Evolutionary conservation across 1,139 yeast genomes (phyloP), one percentile per base, ranked within the genome.

Genomic region (Saccharomycopsis hybrid): DNA sequence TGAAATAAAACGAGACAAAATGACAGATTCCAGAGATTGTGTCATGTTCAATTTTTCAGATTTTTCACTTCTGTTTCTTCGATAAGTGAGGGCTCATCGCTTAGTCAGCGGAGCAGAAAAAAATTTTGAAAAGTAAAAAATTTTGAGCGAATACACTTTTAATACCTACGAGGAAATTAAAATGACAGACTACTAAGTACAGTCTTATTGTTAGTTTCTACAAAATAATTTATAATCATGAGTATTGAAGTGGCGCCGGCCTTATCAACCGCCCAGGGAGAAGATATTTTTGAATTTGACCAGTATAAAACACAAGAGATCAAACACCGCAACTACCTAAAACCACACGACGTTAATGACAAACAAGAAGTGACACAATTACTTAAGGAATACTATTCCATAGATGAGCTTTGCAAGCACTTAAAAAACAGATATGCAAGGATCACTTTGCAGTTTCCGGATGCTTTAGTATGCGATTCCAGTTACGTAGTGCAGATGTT

Each of bases 361-460:
- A 58, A 61, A 43, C 58, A 62, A 5, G 65, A 68, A 32, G 61
- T 76, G 11, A 59, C 59, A 30, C 56, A 60, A 2, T 61, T 60
- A 35, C 62, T 83, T 25, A 58, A 57, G 24, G 68, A 73, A 0
- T 82, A 80, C 62, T 84, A 83, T 59, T 68, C 76, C 27, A 58
- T 83, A 1, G 72, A 71, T 24, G 72, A 73, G 49, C 60, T 85
- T 9, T 66, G 70, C 0, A 57, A 59, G 1, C 71, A 63, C 55
- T 62, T 82, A 5, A 61, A 58, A 2, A 56, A 57, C 31, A 61
- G 59, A 44, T 81, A 69, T 62, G 66, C 63, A 43, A 72, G 74
- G 41, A 74, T 90, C 2, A 90, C 97, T 0, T 68, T 92, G 39
- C 99, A 92, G 65, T 90, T 94, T 58, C 97, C 98, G 0, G 98